Base-by-base conservation (phyloP, 257 asterid species). In the Coffea eugenioides region DNA sequence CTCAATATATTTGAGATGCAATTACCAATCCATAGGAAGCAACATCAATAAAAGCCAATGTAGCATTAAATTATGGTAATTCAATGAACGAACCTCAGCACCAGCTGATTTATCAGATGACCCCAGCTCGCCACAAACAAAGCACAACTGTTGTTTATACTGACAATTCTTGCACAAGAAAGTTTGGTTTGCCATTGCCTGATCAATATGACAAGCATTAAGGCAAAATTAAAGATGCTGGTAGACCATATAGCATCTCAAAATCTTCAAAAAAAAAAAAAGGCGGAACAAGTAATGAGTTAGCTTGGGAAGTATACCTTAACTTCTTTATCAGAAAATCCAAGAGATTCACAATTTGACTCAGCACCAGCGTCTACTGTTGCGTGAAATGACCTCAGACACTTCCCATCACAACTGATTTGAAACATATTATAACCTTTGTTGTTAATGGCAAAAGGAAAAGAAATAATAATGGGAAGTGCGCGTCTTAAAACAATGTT, bases 371-470 rank as follows among this genome's bases (percentile, higher is more conserved):
- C 92, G 80, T 84, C 86, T 69, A 27, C 62, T 41, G 94, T 92
- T 71, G 94, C 88, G 86, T 94, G 98, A 82, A 94, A 94, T 79
- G 98, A 89, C 90, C 98, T 88, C 91, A 94, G 80, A 88, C 98
- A 94, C 89, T 86, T 94, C 52, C 98, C 98, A 36, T 92, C 97
- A 51, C 98, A 94, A 69, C 97, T 94, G 86, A 74, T 79, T 62
- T 56, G 61, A 51, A 43, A 80, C 68, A 6, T 78, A 69, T 71
- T 41, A 77, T 49, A 48, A 71, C 45, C 14, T 21, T 41, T 69
- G 46, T 23, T 4, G 8, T 62, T 49, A 62, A 65, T 49, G 41
- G 48, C 4, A 69, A 6, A 57, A 70, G 48, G 36, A 15, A 12
- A 46, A 51, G 43, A 39, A 39, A 39, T 39, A 4, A 39, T 39